Conservation (phyloP, 805 yeast genomes). For the Teunomyces tritomae region DNA sequence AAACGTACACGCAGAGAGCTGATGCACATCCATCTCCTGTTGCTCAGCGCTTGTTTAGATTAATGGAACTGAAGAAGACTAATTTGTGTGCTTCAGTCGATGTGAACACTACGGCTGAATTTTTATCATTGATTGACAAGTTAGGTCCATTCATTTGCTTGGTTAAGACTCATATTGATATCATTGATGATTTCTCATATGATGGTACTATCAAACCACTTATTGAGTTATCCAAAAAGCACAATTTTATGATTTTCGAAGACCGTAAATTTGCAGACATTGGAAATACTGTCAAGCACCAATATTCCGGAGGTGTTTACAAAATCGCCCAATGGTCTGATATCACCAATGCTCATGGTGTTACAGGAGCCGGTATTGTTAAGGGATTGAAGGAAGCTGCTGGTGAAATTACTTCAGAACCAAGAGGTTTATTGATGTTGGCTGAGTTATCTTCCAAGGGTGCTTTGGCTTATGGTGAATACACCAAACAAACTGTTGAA, state of each 20-base stretch:
- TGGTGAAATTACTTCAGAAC: constrained; percentile 65
- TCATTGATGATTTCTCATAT: constrained; percentile 81
- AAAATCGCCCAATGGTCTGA: constrained; percentile 93
- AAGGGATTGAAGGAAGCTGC: constrained; percentile 83
- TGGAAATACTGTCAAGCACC: constrained; percentile 94
- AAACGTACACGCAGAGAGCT: constrained; percentile 68
- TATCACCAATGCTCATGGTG: constrained; percentile 96
- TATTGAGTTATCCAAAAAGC: constrained; percentile 68
- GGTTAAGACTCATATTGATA: constrained; percentile 93
- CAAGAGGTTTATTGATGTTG: constrained; percentile 88
- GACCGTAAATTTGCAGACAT: constrained; percentile 98
- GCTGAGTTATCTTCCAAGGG: constrained; percentile 96
- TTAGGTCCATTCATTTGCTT: constrained; percentile 91
- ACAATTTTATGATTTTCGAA: constrained; percentile 88
- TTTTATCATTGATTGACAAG: constrained; percentile 66
- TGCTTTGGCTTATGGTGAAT: constrained; percentile 87
- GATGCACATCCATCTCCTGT: constrained; percentile 69
- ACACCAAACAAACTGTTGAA: constrained; percentile 82
- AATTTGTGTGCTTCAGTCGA: constrained; percentile 95
- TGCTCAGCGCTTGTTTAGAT: constrained; percentile 66
- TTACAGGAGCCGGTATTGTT: constrained; percentile 93
- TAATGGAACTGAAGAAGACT: constrained; percentile 78
- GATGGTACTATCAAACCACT: constrained; percentile 79
- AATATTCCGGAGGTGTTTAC: constrained; percentile 86
- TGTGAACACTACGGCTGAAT: constrained; percentile 75